phyloP scores from a whole-genome alignment of 441 rosid species.

The Adansonia gregorii region DNA sequence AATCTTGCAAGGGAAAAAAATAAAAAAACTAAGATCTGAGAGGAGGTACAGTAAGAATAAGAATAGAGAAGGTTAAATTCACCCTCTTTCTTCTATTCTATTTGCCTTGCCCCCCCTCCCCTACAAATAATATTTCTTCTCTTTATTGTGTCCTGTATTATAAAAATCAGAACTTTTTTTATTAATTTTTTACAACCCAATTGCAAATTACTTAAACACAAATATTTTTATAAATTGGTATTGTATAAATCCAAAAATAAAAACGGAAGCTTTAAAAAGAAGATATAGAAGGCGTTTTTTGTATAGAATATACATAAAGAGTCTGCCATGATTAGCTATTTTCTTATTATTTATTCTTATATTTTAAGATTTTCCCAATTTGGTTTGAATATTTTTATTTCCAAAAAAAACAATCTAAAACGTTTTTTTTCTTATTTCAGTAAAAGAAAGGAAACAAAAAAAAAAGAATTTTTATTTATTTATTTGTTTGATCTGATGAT shows the following conservation, averaged over 20 bases:
- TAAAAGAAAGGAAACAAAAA: not conserved
- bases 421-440: not conserved
- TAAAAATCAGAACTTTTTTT: not conserved
- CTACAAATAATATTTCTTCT: constrained; percentile 14
- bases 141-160: constrained; percentile 16
- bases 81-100: constrained; percentile 34
- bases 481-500: not conserved
- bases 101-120: constrained; percentile 37
- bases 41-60: constrained; percentile 44
- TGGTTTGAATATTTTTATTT: not conserved
- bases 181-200: constrained; percentile 13
- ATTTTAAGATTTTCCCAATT: not conserved
- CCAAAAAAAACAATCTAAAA: not conserved
- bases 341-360: not conserved
- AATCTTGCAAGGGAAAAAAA: constrained; percentile 43
- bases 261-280: not conserved
- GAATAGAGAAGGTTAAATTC: constrained; percentile 47
- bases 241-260: constrained; percentile 1
- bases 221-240: constrained; percentile 6
- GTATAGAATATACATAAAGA: not conserved
- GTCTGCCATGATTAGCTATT: not conserved
- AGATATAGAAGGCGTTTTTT: not conserved
- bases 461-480: not conserved
- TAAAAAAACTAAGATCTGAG: constrained; percentile 53
- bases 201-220: constrained; percentile 31